Conservation (phyloP, 441 rosid genomes). For the Raphanus hybrid region DNA sequence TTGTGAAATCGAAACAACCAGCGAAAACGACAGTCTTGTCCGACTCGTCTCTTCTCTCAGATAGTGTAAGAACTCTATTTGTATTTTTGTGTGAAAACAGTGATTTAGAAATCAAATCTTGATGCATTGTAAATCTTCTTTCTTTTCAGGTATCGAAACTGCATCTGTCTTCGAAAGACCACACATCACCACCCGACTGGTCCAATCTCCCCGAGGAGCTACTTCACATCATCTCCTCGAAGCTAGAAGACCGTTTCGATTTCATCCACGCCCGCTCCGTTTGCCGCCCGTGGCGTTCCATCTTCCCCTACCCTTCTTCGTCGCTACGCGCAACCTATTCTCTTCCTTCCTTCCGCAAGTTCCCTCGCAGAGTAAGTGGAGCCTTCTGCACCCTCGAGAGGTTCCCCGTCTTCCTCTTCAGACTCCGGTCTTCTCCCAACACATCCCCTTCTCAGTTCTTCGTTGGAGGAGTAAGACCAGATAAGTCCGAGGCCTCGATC, state of each 20-base stretch:
- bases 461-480: not conserved
- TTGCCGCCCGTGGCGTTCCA: not conserved
- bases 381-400: not conserved
- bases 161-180: not conserved
- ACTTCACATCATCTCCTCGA: not conserved
- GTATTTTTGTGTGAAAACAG: not conserved
- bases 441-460: not conserved
- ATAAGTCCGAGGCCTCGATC: not conserved
- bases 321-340: not conserved
- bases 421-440: not conserved
- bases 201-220: not conserved
- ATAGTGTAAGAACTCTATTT: not conserved
- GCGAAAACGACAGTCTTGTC: not conserved
- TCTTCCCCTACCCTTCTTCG: not conserved
- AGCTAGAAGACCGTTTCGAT: not conserved
- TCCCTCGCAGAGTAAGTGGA: not conserved
- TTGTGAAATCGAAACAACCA: not conserved
- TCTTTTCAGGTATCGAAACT: not conserved
- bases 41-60: constrained; percentile 14
- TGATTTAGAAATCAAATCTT: not conserved
- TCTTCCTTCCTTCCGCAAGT: not conserved
- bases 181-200: not conserved
- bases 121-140: not conserved
- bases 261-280: not conserved
- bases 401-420: constrained; percentile 14